Evolutionary conservation across 163 green algal species (phyloP), one percentile per base, ranked within the genome.

Genomic region (Scenedesmus sp.): DNA sequence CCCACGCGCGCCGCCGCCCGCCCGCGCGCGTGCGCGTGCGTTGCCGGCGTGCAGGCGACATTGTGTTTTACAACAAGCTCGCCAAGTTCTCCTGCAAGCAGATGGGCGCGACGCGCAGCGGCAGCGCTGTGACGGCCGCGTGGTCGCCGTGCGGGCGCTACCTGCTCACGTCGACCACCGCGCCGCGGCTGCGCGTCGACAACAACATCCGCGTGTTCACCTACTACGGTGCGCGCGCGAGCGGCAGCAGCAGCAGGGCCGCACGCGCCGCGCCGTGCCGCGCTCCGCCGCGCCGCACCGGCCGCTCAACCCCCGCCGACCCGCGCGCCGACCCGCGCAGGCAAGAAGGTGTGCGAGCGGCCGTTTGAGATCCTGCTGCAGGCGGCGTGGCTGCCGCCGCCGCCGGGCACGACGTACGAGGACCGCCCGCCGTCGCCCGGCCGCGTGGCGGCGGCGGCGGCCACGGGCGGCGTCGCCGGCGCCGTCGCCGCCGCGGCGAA

Each of bases 151-250:
- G 94, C 82, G 96, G 96, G 1, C 87, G 93, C 15, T 85, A 91
- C 65, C 60, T 99, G 18, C 63, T 99, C 50, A 94, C 89, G 4
- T 87, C 93, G 31, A 98, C 94, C 39, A 90, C 89, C 7, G 90
- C 96, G 15, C 96, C 96, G 0, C 86, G 96, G n/a, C 80, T 99
- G 83, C 85, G 96, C 1, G 95, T 99, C 36, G 96, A 99, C 90
- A 99, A 99, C 85, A 90, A 92, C 67, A 87, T 96, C 65, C 89
- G 92, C 64, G 81, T 95, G 2, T 91, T 90, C 83, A 90, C 70
- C 22, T 92, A 93, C 77, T 81, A 84, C 18, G 89, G 90, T 69
- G 36, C 58, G 83, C 24, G 50, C n/a, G n/a, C n/a, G n/a, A n/a
- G n/a, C n/a, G n/a, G n/a, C n/a, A n/a, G n/a, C n/a, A n/a, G n/a